phyloP scores from a whole-genome alignment of 495 filamentous ascomycete species.

The Xylaria bambusicola region DNA sequence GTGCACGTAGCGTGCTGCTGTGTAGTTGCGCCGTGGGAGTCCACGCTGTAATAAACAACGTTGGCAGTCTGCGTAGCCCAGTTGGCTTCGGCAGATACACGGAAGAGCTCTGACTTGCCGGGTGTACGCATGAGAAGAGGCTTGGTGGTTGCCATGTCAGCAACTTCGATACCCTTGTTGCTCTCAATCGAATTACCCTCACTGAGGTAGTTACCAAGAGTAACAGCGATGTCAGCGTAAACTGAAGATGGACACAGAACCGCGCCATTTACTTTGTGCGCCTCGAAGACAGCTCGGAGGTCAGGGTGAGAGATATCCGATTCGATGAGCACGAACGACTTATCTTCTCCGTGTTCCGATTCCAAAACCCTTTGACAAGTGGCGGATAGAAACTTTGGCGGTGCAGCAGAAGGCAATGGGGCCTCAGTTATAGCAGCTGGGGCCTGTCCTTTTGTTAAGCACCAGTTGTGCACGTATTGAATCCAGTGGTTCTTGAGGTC shows the following conservation, averaged over 20 bases:
- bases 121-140: conserved; percentile 51
- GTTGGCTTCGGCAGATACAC: conserved; percentile 30
- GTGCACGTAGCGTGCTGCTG: neutral
- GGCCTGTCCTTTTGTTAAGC: conserved; percentile 60
- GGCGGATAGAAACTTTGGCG: conserved; percentile 33
- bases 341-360: neutral
- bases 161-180: conserved; percentile 42
- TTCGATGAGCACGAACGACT: neutral
- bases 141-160: conserved; percentile 53
- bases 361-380: conserved; percentile 34
- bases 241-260: conserved; percentile 20
- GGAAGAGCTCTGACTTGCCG: conserved; percentile 40
- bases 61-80: conserved; percentile 5
- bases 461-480: conserved; percentile 58
- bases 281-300: conserved; percentile 7
- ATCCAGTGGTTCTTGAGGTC: conserved; percentile 74
- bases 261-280: conserved; percentile 26
- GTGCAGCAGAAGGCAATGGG: neutral
- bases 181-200: conserved; percentile 20
- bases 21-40: neutral
- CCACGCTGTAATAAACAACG: neutral
- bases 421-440: conserved; percentile 25
- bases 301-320: conserved; percentile 1
- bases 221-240: conserved; percentile 32
- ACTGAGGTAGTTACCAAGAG: neutral